These are phyloP conservation scores for Carex cristatella DNA, from an alignment of 176 grass and related monocot genomes.

Conservation along the genomic window DNA sequence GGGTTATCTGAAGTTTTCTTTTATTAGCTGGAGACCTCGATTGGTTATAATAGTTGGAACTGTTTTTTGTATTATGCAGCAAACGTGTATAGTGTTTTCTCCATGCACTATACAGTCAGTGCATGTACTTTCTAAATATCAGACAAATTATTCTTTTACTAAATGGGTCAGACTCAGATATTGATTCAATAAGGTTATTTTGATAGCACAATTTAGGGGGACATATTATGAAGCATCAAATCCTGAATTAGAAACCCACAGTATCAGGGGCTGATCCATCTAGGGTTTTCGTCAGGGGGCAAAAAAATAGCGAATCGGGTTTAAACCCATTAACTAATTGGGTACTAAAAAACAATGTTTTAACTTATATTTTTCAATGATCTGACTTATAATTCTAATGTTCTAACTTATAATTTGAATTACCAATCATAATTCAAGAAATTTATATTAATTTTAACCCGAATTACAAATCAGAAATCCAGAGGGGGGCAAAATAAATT, in stretches of 20 bases:
- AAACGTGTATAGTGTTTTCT: not conserved
- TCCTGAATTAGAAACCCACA: not conserved
- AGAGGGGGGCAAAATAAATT: too few species aligned
- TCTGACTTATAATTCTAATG: too few species aligned
- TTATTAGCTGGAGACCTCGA: not conserved
- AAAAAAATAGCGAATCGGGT: too few species aligned
- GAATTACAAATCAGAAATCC: too few species aligned
- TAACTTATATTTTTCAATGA: too few species aligned
- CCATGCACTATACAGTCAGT: not conserved
- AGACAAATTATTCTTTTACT: not conserved
- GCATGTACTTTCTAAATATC: not conserved
- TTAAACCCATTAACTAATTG: too few species aligned
- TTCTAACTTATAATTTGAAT: too few species aligned
- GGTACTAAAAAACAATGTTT: too few species aligned
- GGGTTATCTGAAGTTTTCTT: not conserved
- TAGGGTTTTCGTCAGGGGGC: too few species aligned
- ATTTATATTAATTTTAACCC: too few species aligned
- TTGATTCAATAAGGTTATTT: constrained; percentile 7
- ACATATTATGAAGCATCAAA: not conserved
- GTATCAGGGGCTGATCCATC: too few species aligned
- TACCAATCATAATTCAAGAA: too few species aligned
- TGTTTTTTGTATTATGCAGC: not conserved
- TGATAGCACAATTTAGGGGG: not conserved
- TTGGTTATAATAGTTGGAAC: not conserved
- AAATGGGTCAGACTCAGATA: constrained; percentile 3